phyloP scores from a whole-genome alignment of 768 basidiomycete genomes.

The Phanerochaete carnosa region DNA sequence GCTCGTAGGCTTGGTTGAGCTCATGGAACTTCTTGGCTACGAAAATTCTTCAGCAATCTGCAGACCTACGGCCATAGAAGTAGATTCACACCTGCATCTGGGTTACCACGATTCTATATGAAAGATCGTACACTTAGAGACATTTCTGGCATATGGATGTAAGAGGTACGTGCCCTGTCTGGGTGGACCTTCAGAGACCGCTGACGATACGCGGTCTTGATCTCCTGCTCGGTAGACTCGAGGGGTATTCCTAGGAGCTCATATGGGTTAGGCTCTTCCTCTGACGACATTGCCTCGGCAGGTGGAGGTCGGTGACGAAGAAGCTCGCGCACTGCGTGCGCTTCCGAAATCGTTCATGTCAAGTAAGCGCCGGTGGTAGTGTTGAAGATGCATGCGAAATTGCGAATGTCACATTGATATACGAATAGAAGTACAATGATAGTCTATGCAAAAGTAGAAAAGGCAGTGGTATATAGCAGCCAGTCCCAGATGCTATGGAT shows the following conservation, averaged over 20 bases:
- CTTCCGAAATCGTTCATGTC: neutral
- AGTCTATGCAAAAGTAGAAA: neutral
- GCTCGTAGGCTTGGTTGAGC: slow-evolving; percentile 76
- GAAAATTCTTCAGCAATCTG: neutral
- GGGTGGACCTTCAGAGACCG: slow-evolving; percentile 85
- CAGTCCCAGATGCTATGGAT: neutral
- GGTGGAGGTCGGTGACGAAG: neutral
- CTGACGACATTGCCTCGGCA: slow-evolving; percentile 32
- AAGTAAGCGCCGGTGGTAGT: too few species aligned
- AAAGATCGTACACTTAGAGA: slow-evolving; percentile 14
- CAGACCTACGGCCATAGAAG: neutral
- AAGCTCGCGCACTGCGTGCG: too few species aligned
- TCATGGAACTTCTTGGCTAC: slow-evolving; percentile 80
- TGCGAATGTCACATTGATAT: neutral
- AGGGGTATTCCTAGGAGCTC: slow-evolving; percentile 59
- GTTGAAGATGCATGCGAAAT: too few species aligned
- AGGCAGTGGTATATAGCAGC: neutral
- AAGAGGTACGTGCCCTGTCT: slow-evolving; percentile 59
- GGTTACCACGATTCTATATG: slow-evolving; percentile 70
- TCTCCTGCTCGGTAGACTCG: slow-evolving; percentile 74
- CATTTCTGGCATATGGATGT: neutral
- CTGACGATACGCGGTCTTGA: slow-evolving; percentile 75
- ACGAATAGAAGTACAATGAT: neutral
- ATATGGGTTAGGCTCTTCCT: slow-evolving; percentile 71
- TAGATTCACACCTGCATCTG: slow-evolving; percentile 59